These are phyloP conservation scores for Spergularia marina DNA, from an alignment of 148 eudicot genomes.

Conservation along the genomic window DNA sequence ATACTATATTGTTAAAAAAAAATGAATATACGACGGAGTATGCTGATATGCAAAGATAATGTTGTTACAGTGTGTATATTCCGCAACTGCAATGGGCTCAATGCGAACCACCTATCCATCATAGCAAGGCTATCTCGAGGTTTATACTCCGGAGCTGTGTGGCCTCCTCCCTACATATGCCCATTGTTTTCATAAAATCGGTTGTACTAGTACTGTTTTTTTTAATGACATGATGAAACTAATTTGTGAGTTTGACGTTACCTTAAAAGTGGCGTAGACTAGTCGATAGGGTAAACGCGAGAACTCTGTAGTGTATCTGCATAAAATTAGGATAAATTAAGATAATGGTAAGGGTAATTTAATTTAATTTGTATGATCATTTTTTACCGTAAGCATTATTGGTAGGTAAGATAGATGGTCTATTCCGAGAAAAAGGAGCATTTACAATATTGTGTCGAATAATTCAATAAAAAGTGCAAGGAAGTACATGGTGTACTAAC, in stretches of 20 bases:
- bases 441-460: neutral
- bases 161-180: conserved; percentile 15
- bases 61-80: too few species aligned
- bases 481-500: conserved; percentile 8
- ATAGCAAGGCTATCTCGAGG: conserved; percentile 11
- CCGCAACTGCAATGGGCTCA: neutral
- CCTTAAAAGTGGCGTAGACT: conserved; percentile 12
- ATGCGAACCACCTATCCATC: conserved; percentile 13
- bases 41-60: too few species aligned
- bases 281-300: neutral
- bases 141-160: conserved; percentile 13
- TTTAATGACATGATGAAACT: neutral
- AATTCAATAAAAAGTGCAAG: neutral
- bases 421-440: neutral
- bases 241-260: neutral
- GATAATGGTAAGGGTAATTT: neutral
- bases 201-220: neutral
- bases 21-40: too few species aligned
- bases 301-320: conserved; percentile 14
- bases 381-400: neutral
- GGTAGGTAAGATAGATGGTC: neutral
- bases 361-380: neutral
- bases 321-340: neutral
- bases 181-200: neutral
- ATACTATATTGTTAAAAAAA: too few species aligned